Conservation (phyloP, 768 basidiomycete genomes). For the Phanerodontia chrysosporium region DNA sequence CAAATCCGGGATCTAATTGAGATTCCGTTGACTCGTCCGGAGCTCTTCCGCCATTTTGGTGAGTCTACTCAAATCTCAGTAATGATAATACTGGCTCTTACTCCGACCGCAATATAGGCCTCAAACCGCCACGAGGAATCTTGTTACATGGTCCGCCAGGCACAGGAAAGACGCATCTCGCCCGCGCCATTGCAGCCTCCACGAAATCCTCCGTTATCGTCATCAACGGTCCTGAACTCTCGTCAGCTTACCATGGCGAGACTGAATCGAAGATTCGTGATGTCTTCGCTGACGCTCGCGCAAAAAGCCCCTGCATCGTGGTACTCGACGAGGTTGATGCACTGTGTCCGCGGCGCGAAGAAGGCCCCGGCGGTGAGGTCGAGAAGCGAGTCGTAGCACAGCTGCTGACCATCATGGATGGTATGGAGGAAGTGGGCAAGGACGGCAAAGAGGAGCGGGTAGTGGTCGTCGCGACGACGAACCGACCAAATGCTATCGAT, state of each 20-base stretch:
- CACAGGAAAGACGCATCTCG: slow-evolving; percentile 96
- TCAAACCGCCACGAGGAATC: slow-evolving; percentile 96
- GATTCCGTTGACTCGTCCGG: slow-evolving; percentile 79
- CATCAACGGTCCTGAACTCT: slow-evolving; percentile 93
- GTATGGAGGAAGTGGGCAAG: slow-evolving; percentile 52
- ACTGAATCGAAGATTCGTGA: slow-evolving; percentile 88
- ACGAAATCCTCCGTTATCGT: slow-evolving; percentile 85
- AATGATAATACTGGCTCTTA: neutral
- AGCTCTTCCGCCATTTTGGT: slow-evolving; percentile 76
- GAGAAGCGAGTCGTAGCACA: slow-evolving; percentile 96
- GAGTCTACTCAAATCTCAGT: slow-evolving; percentile 6
- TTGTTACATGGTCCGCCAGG: slow-evolving; percentile 95
- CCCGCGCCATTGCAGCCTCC: slow-evolving; percentile 88
- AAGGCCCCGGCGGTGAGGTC: slow-evolving; percentile 88
- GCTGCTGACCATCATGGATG: slow-evolving; percentile 90
- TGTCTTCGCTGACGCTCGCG: slow-evolving; percentile 81
- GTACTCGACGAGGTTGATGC: slow-evolving; percentile 97
- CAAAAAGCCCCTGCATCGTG: slow-evolving; percentile 85
- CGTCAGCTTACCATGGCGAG: slow-evolving; percentile 95
- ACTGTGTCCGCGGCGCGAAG: slow-evolving; percentile 85
- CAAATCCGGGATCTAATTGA: slow-evolving; percentile 85
- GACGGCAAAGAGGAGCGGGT: slow-evolving; percentile 56
- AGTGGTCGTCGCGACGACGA: slow-evolving; percentile 94
- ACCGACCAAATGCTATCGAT: slow-evolving; percentile 93
- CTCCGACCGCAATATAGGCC: slow-evolving; percentile 37